Conservation (phyloP, 73 alveolate genomes). For the Blepharisma japonicum region DNA sequence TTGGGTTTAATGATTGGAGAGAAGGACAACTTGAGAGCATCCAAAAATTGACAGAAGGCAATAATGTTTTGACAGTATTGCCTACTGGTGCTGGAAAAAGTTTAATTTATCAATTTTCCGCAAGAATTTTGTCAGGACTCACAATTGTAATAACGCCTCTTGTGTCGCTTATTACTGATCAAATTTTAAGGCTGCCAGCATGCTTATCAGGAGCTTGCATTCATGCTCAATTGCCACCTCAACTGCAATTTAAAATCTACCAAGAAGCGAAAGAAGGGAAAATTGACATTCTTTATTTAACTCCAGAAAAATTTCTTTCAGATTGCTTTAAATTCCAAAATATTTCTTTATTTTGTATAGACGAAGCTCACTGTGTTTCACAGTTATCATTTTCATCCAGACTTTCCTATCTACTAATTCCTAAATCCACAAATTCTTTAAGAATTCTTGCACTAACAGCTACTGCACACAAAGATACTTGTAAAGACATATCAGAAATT, state of each 20-base stretch:
- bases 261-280: conserved; percentile 62
- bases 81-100: conserved; percentile 97
- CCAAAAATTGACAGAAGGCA: conserved; percentile 38
- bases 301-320: conserved; percentile 81
- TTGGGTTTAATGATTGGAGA: conserved; percentile 44
- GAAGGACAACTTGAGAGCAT: conserved; percentile 66
- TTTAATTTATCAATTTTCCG: conserved; percentile 85
- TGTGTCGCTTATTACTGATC: conserved; percentile 78
- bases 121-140: conserved; percentile 76
- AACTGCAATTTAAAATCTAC: conserved; percentile 65
- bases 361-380: conserved; percentile 91
- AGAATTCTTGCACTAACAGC: conserved; percentile 87
- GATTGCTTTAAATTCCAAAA: conserved; percentile 76
- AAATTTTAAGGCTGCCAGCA: conserved; percentile 76
- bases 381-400: conserved; percentile 89
- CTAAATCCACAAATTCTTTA: conserved; percentile 59
- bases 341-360: conserved; percentile 86
- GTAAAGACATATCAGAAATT: conserved; percentile 62
- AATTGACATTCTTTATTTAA: conserved; percentile 68
- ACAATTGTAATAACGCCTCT: conserved; percentile 84
- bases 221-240: conserved; percentile 72
- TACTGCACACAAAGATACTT: conserved; percentile 72
- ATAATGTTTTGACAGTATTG: conserved; percentile 89
- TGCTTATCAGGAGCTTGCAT: conserved; percentile 84
- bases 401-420: conserved; percentile 74